Evolutionary conservation across 352 stramenopile species (phyloP), one percentile per base, ranked within the genome.

Genomic region (Pythium phragmiticola): DNA sequence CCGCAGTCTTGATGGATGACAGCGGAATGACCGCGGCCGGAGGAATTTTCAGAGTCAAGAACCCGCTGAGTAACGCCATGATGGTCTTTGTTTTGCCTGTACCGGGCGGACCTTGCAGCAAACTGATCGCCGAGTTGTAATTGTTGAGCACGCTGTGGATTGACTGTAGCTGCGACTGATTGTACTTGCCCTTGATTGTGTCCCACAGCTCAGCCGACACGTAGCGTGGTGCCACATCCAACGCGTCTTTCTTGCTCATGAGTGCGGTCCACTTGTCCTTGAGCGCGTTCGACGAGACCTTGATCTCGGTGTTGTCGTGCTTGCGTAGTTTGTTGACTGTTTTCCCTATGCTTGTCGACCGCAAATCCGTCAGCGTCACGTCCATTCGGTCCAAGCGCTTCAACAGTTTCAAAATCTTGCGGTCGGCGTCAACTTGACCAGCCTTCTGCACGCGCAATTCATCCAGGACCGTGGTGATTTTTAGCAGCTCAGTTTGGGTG

Each of bases 1-100:
- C 54, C 34, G 3, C 43, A 11, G 17, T 13, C 36, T 33, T 53
- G 5, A 41, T 14, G 16, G 57, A 42, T 11, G 34, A 14, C 36
- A 57, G 59, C 28, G 65, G 62, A 55, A 86, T 77, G 21, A 89
- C 59, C 5, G 80, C 61, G 30, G 78, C 70, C 12, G 80, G 66
- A 26, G 84, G 84, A 28, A 86, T 70, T 49, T 78, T 73, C 23
- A 94, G 63, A 33, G 87, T 67, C 7, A 96, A 43, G 37, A 94
- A 81, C 7, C 87, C 83, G 47, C 85, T 94, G 1, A 96, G 62
- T 8, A 96, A 49, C 0, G 73, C 87, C 81, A 96, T 89, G 46
- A 97, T 94, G 4, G 92, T 98, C 60, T 95, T 94, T 2, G 95
- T 98, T 71, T 98, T 98, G 36, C 95, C 95, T 17, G 92, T 98